Evolutionary conservation across 2,329 filamentous ascomycete genomes (phyloP).

Genomic region (Colletotrichum navitas): DNA sequence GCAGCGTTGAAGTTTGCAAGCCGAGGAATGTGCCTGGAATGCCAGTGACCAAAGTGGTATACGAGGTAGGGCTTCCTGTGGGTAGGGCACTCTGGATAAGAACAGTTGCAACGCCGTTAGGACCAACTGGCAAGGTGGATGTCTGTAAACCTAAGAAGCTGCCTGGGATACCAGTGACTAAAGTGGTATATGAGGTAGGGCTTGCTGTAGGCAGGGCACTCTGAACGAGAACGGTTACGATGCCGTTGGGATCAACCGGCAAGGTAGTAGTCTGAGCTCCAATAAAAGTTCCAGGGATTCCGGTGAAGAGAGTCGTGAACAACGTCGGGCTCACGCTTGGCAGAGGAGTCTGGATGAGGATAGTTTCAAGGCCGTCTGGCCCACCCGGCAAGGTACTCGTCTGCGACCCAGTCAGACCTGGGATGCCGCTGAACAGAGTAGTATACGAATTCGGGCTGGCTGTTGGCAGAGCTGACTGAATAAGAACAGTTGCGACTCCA

Average conservation of each 20-base stretch:
- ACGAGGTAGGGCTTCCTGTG: neutral
- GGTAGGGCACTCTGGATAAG: conserved; percentile 12
- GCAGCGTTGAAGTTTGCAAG: conserved; percentile 8
- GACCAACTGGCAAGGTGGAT: neutral
- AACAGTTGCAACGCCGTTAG: neutral
- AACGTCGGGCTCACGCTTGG: neutral
- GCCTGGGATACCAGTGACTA: neutral
- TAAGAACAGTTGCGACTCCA: conserved; percentile 17
- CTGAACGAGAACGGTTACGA: neutral
- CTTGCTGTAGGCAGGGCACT: neutral
- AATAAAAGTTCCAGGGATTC: neutral
- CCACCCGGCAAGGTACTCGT: conserved; percentile 15
- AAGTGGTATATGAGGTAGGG: neutral
- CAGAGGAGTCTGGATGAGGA: conserved; percentile 15
- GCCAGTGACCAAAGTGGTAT: conserved; percentile 9
- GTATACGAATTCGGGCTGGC: conserved; percentile 3
- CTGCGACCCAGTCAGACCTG: conserved; percentile 9
- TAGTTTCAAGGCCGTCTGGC: conserved; percentile 14
- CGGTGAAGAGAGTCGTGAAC: neutral
- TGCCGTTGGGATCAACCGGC: neutral
- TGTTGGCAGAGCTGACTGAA: conserved; percentile 11
- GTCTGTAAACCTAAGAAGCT: neutral
- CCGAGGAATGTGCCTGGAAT: neutral
- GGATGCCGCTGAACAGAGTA: conserved; percentile 4
- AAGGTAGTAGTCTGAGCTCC: neutral